Percentiles rank a stretch among this genome's conserved stretches.
These are phyloP conservation scores for Skeletonema potamos DNA, from an alignment of 108 stramenopile species.

Conservation along the genomic window DNA sequence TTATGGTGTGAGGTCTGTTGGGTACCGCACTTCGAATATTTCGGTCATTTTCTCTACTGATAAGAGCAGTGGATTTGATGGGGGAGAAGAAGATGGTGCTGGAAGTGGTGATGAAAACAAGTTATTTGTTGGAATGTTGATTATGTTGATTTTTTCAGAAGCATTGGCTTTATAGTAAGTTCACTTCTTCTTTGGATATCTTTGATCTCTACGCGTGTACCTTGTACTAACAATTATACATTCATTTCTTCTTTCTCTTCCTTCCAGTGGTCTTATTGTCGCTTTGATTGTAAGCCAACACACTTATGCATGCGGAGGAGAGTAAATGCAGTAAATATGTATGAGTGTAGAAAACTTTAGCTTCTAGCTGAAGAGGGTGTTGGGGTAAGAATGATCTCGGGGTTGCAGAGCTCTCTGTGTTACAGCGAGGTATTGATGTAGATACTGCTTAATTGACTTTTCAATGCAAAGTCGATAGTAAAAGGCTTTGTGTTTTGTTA, in stretches of 20 bases:
- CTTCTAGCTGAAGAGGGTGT: neutral
- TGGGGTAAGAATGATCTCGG: neutral
- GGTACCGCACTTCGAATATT: slow-evolving; percentile 81
- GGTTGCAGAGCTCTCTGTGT: neutral
- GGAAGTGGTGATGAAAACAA: slow-evolving; percentile 73
- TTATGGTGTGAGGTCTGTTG: slow-evolving; percentile 81
- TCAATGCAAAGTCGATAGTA: neutral
- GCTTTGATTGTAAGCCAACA: slow-evolving; percentile 77
- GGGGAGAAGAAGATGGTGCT: slow-evolving; percentile 41
- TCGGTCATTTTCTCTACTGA: slow-evolving; percentile 66
- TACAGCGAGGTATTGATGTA: neutral
- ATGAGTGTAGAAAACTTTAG: neutral
- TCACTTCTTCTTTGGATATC: neutral
- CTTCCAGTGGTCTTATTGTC: slow-evolving; percentile 55
- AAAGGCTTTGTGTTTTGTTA: neutral
- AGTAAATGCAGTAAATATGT: neutral
- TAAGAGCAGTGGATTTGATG: slow-evolving; percentile 61
- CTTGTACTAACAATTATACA: neutral
- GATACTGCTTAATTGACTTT: neutral
- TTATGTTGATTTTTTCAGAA: slow-evolving; percentile 83
- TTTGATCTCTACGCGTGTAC: neutral
- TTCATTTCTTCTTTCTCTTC: neutral
- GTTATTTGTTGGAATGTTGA: slow-evolving; percentile 87
- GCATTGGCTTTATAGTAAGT: slow-evolving; percentile 81
- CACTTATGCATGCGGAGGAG: slow-evolving; percentile 44